phyloP scores from a whole-genome alignment of 352 stramenopile genomes.

The Blastocystis sp. region DNA sequence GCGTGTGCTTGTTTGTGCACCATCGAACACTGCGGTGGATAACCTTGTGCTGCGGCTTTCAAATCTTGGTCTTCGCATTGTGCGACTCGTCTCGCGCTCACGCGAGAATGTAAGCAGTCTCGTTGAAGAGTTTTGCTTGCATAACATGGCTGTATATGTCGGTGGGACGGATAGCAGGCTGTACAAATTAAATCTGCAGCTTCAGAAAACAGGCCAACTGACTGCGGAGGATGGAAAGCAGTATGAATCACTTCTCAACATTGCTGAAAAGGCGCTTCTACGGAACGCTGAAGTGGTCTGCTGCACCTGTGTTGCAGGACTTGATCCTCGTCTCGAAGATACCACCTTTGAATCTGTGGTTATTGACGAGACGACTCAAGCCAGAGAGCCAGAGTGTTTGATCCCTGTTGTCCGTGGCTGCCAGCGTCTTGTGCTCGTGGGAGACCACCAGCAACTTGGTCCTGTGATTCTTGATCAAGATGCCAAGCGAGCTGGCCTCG shows the following conservation, averaged over 20 bases:
- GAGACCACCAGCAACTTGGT: conserved; percentile 93
- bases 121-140: conserved; percentile 92
- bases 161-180: background rate
- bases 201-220: conserved; percentile 58
- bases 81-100: conserved; percentile 93
- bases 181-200: background rate
- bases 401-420: conserved; percentile 96
- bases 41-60: conserved; percentile 95
- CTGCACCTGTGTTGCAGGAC: conserved; percentile 93
- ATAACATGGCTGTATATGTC: conserved; percentile 82
- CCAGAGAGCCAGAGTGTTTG: conserved; percentile 93
- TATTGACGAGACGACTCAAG: conserved; percentile 98
- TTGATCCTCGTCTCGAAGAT: conserved; percentile 90
- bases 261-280: conserved; percentile 89
- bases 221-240: background rate
- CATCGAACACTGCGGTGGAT: conserved; percentile 97
- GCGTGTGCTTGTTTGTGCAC: conserved; percentile 94
- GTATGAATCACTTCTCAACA: conserved; percentile 70
- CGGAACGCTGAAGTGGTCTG: conserved; percentile 97
- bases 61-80: conserved; percentile 89
- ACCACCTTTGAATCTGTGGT: conserved; percentile 96
- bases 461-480: conserved; percentile 98
- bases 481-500: conserved; percentile 88
- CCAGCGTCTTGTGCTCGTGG: conserved; percentile 97
- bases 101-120: conserved; percentile 80